Percentiles rank a stretch among this genome's conserved stretches.
Evolutionary conservation across 2,329 filamentous ascomycete species (phyloP).

Genomic region (Mollisiaceae sp.): DNA sequence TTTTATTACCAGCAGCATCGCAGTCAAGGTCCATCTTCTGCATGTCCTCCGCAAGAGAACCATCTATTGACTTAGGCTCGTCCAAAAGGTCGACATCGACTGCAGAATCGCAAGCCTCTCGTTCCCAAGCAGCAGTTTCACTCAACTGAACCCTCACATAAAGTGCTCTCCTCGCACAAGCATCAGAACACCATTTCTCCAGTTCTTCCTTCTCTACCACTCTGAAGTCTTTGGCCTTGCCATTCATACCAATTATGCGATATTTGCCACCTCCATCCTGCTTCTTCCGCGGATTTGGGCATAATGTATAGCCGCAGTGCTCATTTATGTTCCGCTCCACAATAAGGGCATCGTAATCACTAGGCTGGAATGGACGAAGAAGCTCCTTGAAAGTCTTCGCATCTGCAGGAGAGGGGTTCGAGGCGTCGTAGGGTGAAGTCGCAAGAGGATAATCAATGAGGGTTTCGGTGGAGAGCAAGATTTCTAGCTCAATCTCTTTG

Average conservation of each 20-base stretch:
- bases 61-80: slow-evolving; percentile 61
- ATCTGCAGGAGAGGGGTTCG: slow-evolving; percentile 63
- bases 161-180: slow-evolving; percentile 78
- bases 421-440: slow-evolving; percentile 54
- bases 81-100: slow-evolving; percentile 65
- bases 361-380: slow-evolving; percentile 78
- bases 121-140: slow-evolving; percentile 84
- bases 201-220: slow-evolving; percentile 75
- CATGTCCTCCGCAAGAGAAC: slow-evolving; percentile 31
- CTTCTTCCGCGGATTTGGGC: slow-evolving; percentile 65
- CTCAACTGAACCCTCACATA: slow-evolving; percentile 89
- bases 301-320: slow-evolving; percentile 84
- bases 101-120: slow-evolving; percentile 48
- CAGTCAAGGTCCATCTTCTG: slow-evolving; percentile 52
- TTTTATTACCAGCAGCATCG: slow-evolving; percentile 44
- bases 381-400: slow-evolving; percentile 66
- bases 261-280: slow-evolving; percentile 65
- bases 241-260: slow-evolving; percentile 64
- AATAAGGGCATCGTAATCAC: slow-evolving; percentile 88
- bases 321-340: slow-evolving; percentile 85
- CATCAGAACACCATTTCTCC: slow-evolving; percentile 85
- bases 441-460: slow-evolving; percentile 48
- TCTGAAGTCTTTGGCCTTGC: slow-evolving; percentile 58
- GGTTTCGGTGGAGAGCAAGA: slow-evolving; percentile 73
- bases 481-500: slow-evolving; percentile 76